Evolutionary conservation across 164 flowering plant species (phyloP).

Genomic region (Platanus orientalis): DNA sequence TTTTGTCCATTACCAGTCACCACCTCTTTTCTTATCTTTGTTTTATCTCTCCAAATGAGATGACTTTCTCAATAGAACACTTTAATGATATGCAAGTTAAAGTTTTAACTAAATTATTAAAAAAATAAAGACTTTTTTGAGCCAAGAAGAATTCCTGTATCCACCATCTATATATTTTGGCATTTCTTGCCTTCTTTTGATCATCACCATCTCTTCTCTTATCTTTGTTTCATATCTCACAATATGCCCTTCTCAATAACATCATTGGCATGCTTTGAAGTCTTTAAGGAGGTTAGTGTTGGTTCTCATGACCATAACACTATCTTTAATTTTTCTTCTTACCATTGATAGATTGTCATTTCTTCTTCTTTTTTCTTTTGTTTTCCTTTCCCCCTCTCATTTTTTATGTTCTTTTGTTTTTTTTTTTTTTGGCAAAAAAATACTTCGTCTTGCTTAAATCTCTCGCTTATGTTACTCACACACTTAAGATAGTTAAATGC

Average conservation of each 20-base stretch:
- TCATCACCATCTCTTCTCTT: constrained; percentile 9
- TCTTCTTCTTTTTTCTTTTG: background rate
- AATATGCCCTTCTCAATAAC: background rate
- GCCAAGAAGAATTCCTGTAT: too few relatives aligned
- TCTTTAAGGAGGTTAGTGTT: constrained; percentile 38
- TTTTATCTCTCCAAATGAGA: too few relatives aligned
- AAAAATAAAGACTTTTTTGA: too few relatives aligned
- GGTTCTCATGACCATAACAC: background rate
- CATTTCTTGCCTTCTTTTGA: too few relatives aligned
- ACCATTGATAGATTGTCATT: background rate
- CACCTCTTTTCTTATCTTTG: too few relatives aligned
- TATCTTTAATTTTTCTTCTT: too few relatives aligned
- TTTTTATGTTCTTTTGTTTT: background rate
- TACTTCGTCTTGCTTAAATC: background rate
- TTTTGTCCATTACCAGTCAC: too few relatives aligned
- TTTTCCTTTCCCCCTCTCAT: background rate
- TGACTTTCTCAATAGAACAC: too few relatives aligned
- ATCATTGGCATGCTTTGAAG: constrained; percentile 45
- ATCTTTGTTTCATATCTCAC: background rate
- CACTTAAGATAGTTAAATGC: background rate
- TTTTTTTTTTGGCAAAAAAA: too few relatives aligned
- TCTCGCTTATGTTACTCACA: background rate
- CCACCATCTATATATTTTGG: too few relatives aligned
- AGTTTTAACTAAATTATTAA: too few relatives aligned
- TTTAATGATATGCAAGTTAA: too few relatives aligned